phyloP scores from a whole-genome alignment of 1,139 yeast species.

The Zygosaccharomyces pseudobailii region DNA sequence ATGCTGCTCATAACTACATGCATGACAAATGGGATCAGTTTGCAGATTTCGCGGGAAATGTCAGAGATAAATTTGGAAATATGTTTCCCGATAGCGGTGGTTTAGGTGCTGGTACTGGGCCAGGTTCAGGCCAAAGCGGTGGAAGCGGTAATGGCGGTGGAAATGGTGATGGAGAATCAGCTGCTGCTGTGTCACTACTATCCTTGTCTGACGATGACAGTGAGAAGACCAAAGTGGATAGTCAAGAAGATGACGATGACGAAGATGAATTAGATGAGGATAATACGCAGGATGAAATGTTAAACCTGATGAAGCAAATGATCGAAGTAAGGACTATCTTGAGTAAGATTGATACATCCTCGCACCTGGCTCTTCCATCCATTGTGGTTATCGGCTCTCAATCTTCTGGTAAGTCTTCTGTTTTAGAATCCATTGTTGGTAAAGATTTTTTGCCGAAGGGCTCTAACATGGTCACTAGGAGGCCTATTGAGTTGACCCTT shows the following conservation, averaged over 20 bases:
- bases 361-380: constrained; percentile 77
- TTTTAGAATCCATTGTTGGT: constrained; percentile 88
- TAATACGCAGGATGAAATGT: constrained; percentile 67
- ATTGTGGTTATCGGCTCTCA: constrained; percentile 97
- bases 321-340: constrained; percentile 85
- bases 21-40: constrained; percentile 58
- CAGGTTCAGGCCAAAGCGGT: constrained; percentile 23
- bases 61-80: constrained; percentile 30
- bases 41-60: constrained; percentile 47
- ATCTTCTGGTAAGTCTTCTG: constrained; percentile 94
- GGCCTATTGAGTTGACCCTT: constrained; percentile 90
- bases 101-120: constrained; percentile 28
- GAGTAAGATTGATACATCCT: constrained; percentile 64
- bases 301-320: constrained; percentile 89
- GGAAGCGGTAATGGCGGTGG: constrained; percentile 34
- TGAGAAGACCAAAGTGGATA: constrained; percentile 29
- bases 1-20: constrained; percentile 73
- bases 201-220: constrained; percentile 32
- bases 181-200: constrained; percentile 37
- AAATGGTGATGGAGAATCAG: constrained; percentile 32
- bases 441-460: constrained; percentile 94
- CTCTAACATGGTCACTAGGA: constrained; percentile 88
- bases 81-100: constrained; percentile 30
- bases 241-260: constrained; percentile 38
- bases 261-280: constrained; percentile 43